Base-by-base conservation (phyloP, 148 eudicot genomes). In the Camellia lanceoleosa region DNA sequence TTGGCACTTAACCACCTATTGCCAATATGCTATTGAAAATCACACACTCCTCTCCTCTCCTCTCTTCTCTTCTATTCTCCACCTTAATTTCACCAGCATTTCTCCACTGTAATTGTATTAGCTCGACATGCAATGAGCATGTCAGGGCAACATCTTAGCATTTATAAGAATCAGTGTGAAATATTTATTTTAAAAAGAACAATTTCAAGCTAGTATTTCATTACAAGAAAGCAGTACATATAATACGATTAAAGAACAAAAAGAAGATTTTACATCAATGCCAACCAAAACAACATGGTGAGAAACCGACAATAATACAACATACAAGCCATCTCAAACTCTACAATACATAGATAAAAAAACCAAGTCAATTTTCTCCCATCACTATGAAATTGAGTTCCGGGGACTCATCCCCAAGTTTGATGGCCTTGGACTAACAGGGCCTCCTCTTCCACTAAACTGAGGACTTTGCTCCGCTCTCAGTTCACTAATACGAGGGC, bases 361-460 rank as follows among this genome's bases (percentile, higher is more conserved):
- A 51, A 75, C 16, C 67, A 38, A 7, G 60, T n/a, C 3, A 47
- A 5, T 76, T 65, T 76, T 20, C 70, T 65, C 15, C 73, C 61
- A 73, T 43, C 38, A 67, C 20, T 30, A 30, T 30, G 77, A 75
- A 51, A 82, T 82, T 15, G 81, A 80, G 61, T 84, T 76, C 49
- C 61, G 83, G 41, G 82, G 81, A 81, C 85, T 92, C 75, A 49
- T 87, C 43, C 96, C 91, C 74, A 92, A 76, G 43, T 84, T 86
- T 30, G 96, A 92, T 16, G 87, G 74, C 67, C 81, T 83, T 20
- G 80, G 16, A 63, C 95, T 90, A 68, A 63, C 68, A 4, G 87
- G 82, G 81, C 83, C 90, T 67, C 85, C 38, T 30, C 38, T 80
- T 71, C 84, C 86, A 71, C 76, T 80, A 61, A 82, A 58, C 68